Conservation (phyloP, 495 filamentous ascomycete species). For the Penicillium odoratum region DNA sequence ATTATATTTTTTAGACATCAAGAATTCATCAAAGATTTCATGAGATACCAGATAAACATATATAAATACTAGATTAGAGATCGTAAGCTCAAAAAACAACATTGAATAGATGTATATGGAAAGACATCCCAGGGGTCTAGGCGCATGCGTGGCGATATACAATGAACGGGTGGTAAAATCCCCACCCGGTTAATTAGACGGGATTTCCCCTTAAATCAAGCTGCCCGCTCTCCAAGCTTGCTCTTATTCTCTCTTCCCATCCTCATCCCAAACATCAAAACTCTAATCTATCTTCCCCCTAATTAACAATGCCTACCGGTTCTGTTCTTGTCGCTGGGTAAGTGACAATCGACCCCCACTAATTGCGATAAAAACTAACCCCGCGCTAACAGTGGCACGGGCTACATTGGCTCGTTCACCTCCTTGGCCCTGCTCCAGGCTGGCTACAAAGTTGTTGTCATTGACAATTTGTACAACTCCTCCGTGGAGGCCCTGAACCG, state of each 20-base stretch:
- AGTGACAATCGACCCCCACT: slow-evolving; percentile 31
- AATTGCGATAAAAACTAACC: slow-evolving; percentile 16
- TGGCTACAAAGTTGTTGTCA: slow-evolving; percentile 93
- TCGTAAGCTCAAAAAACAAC: too few species aligned
- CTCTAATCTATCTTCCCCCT: not conserved
- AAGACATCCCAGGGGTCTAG: too few species aligned
- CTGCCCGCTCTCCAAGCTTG: slow-evolving; percentile 15
- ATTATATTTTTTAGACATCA: too few species aligned
- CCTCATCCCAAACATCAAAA: not conserved
- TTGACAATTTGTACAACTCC: slow-evolving; percentile 96
- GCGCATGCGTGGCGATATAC: slow-evolving; percentile 3
- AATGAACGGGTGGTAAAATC: slow-evolving; percentile 6
- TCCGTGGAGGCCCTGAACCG: slow-evolving; percentile 84
- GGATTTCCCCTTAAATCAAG: slow-evolving; percentile 31
- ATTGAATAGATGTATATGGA: too few species aligned
- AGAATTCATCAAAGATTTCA: not conserved
- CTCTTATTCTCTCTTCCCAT: not conserved
- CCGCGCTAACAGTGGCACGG: slow-evolving; percentile 70
- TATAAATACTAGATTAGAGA: not conserved
- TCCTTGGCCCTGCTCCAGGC: slow-evolving; percentile 86
- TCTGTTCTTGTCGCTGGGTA: slow-evolving; percentile 92
- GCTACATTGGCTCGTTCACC: slow-evolving; percentile 99
- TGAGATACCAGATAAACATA: not conserved
- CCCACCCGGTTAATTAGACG: slow-evolving; percentile 6
- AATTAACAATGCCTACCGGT: slow-evolving; percentile 70